These are phyloP conservation scores for Zychaea mexicana DNA, from an alignment of 371 early-diverging fungal species.

Conservation along the genomic window DNA sequence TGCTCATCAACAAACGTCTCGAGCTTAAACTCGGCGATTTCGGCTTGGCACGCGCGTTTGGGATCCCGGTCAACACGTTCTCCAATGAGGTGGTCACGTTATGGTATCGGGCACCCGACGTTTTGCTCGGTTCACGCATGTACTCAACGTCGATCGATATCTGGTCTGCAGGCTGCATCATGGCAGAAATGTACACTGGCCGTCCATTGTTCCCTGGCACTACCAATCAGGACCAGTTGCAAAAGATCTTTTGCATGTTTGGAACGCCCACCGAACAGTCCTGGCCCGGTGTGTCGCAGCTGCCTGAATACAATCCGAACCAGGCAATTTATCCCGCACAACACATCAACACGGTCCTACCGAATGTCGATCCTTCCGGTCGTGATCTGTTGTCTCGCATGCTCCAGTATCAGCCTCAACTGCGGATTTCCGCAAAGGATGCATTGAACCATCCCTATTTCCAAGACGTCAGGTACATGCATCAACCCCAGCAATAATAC, in stretches of 20 bases:
- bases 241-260: slow-evolving; percentile 85
- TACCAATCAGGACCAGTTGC: slow-evolving; percentile 89
- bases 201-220: slow-evolving; percentile 96
- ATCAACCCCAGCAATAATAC: too few species aligned
- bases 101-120: slow-evolving; percentile 98
- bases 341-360: slow-evolving; percentile 67
- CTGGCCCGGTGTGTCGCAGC: slow-evolving; percentile 86
- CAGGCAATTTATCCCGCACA: slow-evolving; percentile 75
- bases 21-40: slow-evolving; percentile 95
- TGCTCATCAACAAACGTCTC: slow-evolving; percentile 87
- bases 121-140: slow-evolving; percentile 92
- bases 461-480: slow-evolving; percentile 55
- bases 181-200: slow-evolving; percentile 95
- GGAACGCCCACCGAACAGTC: slow-evolving; percentile 88
- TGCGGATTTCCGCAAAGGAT: slow-evolving; percentile 84
- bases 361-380: slow-evolving; percentile 77
- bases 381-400: slow-evolving; percentile 78
- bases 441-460: slow-evolving; percentile 86
- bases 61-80: slow-evolving; percentile 95
- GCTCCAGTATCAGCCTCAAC: slow-evolving; percentile 83
- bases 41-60: slow-evolving; percentile 95
- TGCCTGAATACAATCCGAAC: slow-evolving; percentile 87
- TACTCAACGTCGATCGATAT: slow-evolving; percentile 99
- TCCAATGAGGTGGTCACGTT: slow-evolving; percentile 98
- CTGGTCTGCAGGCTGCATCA: slow-evolving; percentile 99